phyloP scores from a whole-genome alignment of 2,329 filamentous ascomycete genomes.

The Trichoderma sp. region DNA sequence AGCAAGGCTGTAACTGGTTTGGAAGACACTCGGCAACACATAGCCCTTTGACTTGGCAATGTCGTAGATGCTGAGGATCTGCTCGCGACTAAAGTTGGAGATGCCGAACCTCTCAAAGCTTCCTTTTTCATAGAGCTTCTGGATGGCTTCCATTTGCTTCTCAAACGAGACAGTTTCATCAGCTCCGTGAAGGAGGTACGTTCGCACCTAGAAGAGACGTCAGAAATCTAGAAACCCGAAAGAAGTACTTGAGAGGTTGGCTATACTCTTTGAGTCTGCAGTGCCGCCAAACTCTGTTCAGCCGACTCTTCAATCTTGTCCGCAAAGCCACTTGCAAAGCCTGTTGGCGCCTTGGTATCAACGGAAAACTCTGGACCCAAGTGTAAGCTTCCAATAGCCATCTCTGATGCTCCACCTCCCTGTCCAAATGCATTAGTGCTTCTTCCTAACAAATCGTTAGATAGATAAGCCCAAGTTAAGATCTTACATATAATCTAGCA shows the following conservation, averaged over 20 bases:
- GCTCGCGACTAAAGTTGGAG: slow-evolving; percentile 41
- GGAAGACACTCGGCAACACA: slow-evolving; percentile 43
- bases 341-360: slow-evolving; percentile 16
- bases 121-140: slow-evolving; percentile 57
- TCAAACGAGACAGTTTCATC: slow-evolving; percentile 49
- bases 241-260: too few relatives aligned
- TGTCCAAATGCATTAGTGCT: background rate
- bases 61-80: slow-evolving; percentile 38
- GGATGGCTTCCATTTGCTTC: slow-evolving; percentile 58
- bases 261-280: background rate
- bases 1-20: slow-evolving; percentile 42
- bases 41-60: slow-evolving; percentile 38
- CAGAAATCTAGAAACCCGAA: background rate
- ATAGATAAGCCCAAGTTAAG: background rate
- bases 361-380: background rate
- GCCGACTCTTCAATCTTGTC: slow-evolving; percentile 9
- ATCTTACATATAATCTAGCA: background rate
- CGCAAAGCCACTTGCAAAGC: background rate
- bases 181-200: slow-evolving; percentile 64
- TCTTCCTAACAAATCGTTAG: too few relatives aligned
- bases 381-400: background rate
- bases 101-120: slow-evolving; percentile 42
- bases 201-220: slow-evolving; percentile 24
- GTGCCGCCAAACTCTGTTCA: background rate
- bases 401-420: slow-evolving; percentile 7